These are phyloP conservation scores for Thraustotheca clavata DNA, from an alignment of 352 stramenopile genomes.

Conservation along the genomic window DNA sequence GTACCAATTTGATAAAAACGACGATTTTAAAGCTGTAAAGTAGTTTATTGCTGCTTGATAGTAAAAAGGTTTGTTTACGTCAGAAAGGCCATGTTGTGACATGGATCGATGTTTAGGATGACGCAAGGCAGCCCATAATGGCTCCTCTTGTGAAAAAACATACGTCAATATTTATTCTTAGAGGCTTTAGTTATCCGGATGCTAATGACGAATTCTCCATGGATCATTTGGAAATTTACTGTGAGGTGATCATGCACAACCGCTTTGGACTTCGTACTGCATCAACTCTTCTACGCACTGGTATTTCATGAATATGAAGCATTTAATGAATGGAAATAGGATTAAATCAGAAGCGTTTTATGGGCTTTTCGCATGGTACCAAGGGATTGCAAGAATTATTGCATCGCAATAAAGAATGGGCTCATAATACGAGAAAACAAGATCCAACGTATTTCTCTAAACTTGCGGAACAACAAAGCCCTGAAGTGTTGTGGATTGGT, in stretches of 20 bases:
- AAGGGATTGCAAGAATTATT: constrained; percentile 19
- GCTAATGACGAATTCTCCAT: too few species aligned
- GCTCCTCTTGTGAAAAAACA: too few species aligned
- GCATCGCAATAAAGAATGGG: constrained; percentile 59
- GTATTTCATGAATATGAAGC: background rate
- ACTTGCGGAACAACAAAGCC: constrained; percentile 62
- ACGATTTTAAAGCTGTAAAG: too few species aligned
- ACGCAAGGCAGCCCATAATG: too few species aligned
- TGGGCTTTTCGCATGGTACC: constrained; percentile 8
- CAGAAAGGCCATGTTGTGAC: too few species aligned
- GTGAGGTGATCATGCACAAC: background rate
- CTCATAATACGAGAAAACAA: constrained; percentile 56
- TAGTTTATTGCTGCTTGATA: too few species aligned
- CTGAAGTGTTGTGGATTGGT: constrained; percentile 86
- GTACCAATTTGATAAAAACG: too few species aligned
- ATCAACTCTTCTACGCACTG: background rate
- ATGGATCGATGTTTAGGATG: too few species aligned
- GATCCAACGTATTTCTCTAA: constrained; percentile 78
- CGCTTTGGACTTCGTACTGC: background rate
- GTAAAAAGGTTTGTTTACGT: too few species aligned
- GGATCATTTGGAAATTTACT: background rate
- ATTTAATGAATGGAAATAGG: background rate
- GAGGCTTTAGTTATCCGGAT: too few species aligned
- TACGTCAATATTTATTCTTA: too few species aligned
- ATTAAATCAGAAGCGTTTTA: background rate